Percentiles rank a stretch among this genome's conserved stretches.
Evolutionary conservation across 441 rosid genomes (phyloP).

Genomic region (Erodium moschatum): DNA sequence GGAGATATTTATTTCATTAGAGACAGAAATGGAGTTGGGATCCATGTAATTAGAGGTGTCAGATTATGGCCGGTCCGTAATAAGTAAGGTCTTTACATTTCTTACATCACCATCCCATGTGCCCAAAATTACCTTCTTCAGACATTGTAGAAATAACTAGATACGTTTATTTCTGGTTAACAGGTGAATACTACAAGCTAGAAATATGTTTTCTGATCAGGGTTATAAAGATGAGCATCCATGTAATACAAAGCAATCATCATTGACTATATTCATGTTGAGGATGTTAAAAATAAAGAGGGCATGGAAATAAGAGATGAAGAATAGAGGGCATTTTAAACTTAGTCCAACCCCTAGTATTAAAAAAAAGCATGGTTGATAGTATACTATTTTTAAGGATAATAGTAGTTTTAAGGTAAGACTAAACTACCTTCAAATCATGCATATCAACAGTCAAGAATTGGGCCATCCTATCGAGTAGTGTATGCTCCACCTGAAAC

Average conservation of each 20-base stretch:
- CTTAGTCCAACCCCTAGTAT: too few species aligned
- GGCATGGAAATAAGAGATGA: too few species aligned
- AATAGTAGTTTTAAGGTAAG: constrained; percentile 9
- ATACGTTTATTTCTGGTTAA: background rate
- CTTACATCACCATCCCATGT: background rate
- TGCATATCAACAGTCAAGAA: constrained; percentile 63
- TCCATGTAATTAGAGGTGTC: constrained; percentile 3
- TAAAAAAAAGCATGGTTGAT: too few species aligned
- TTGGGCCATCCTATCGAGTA: constrained; percentile 59
- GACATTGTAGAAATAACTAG: background rate
- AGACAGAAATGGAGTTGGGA: background rate
- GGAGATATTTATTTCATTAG: constrained; percentile 9
- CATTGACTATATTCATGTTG: background rate
- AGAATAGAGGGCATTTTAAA: too few species aligned
- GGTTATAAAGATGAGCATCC: background rate
- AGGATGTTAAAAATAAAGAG: background rate
- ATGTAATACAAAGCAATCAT: background rate
- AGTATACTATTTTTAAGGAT: background rate
- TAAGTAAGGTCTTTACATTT: background rate
- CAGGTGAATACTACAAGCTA: background rate
- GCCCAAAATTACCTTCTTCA: background rate
- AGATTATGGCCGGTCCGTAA: background rate
- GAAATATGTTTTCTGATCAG: background rate
- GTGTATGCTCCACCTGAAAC: constrained; percentile 69
- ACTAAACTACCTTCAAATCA: constrained; percentile 54